Conservation (phyloP, 2,329 filamentous ascomycete species). For the Aphanoascus verrucosus region DNA sequence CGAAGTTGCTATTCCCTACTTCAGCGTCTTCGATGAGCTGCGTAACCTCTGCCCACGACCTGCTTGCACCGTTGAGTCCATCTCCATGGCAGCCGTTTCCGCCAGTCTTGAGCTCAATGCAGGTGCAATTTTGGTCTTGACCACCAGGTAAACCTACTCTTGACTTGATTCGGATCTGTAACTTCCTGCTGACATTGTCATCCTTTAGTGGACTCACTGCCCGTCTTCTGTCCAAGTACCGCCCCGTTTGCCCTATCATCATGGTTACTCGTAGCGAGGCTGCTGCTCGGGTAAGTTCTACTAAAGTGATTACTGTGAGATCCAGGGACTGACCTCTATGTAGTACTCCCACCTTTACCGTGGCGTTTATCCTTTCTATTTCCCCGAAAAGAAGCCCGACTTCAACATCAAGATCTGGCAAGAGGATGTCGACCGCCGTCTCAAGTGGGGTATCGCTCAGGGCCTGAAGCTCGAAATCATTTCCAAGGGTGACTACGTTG, state of each 20-base stretch:
- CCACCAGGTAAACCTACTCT: slow-evolving; percentile 55
- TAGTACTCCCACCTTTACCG: slow-evolving; percentile 91
- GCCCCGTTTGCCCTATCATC: slow-evolving; percentile 97
- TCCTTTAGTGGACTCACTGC: slow-evolving; percentile 70
- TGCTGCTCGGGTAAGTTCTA: slow-evolving; percentile 57
- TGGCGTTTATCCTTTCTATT: slow-evolving; percentile 95
- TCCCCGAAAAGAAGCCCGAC: slow-evolving; percentile 87
- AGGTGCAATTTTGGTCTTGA: slow-evolving; percentile 89
- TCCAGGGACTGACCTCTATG: not conserved
- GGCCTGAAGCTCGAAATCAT: slow-evolving; percentile 74
- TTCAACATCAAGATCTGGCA: slow-evolving; percentile 92
- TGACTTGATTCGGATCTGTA: not conserved
- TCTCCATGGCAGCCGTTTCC: slow-evolving; percentile 92
- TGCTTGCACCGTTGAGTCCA: slow-evolving; percentile 80
- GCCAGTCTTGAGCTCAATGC: slow-evolving; percentile 93
- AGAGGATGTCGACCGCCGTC: slow-evolving; percentile 92
- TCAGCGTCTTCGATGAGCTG: slow-evolving; percentile 93
- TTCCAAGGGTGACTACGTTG: slow-evolving; percentile 61
- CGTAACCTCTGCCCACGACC: slow-evolving; percentile 72
- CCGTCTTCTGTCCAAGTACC: slow-evolving; percentile 93
- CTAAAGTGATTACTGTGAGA: not conserved
- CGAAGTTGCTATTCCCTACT: slow-evolving; percentile 94
- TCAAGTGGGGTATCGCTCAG: slow-evolving; percentile 90
- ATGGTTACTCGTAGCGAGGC: slow-evolving; percentile 87
- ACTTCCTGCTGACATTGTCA: not conserved